Evolutionary conservation across 1,284 basidiomycete genomes (phyloP).

Genomic region (Papiliotrema nemorosa): DNA sequence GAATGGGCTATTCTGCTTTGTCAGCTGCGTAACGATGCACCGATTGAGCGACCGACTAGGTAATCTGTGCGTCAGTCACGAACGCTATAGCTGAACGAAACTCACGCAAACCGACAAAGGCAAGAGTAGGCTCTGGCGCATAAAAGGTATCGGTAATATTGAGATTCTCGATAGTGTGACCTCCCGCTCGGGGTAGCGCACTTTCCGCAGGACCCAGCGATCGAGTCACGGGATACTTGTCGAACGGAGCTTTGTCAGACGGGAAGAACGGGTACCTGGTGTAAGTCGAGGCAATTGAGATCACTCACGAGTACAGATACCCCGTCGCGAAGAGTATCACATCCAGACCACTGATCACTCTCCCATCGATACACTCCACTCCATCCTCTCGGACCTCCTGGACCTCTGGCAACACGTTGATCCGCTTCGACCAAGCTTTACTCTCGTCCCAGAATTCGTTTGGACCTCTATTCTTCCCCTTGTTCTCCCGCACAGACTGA

Average conservation of each 20-base stretch:
- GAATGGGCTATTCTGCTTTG: constrained; percentile 40
- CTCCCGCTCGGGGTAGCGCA: constrained; percentile 13
- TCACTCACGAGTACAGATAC: constrained; percentile 38
- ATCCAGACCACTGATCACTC: constrained; percentile 25
- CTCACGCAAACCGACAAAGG: constrained; percentile 35
- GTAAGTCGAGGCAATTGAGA: not conserved
- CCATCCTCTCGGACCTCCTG: constrained; percentile 17
- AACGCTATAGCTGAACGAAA: not conserved
- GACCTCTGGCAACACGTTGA: constrained; percentile 32
- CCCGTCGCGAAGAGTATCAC: constrained; percentile 48
- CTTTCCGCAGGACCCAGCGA: constrained; percentile 9
- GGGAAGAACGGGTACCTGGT: constrained; percentile 37
- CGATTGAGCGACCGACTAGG: not conserved
- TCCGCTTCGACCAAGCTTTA: constrained; percentile 29
- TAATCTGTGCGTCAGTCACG: not conserved
- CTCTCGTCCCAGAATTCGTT: constrained; percentile 5
- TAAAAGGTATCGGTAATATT: constrained; percentile 31
- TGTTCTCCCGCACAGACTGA: constrained; percentile 3
- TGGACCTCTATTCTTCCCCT: not conserved
- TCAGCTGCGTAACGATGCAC: constrained; percentile 9
- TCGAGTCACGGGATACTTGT: constrained; percentile 13
- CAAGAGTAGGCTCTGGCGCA: constrained; percentile 34
- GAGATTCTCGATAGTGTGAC: constrained; percentile 19
- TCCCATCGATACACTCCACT: not conserved
- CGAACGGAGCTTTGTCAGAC: constrained; percentile 10